Evolutionary conservation across 225 moss, liverwort and hornwort species (phyloP), one percentile per base, ranked within the genome.

Genomic region (Pseudisothecium myosuroides): DNA sequence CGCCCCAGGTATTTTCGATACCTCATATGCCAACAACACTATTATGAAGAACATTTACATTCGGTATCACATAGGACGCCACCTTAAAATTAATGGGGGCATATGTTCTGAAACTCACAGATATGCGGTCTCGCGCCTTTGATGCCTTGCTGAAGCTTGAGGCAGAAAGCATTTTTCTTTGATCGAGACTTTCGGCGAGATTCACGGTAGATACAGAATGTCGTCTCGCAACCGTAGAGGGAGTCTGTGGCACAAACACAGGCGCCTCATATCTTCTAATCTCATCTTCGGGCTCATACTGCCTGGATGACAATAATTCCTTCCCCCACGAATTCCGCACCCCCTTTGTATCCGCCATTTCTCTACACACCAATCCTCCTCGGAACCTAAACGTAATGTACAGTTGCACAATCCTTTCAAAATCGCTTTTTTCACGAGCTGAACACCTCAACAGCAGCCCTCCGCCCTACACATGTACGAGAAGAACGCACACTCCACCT

Each of bases 271-370:
- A 86, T 80, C 86, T 91, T 41, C 63, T 88, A 22, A 37, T 76
- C 64, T 85, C 91, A 37, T 89, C 86, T 13, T 91, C 89, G 11
- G 76, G 59, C 63, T 94, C 92, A 36, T 60, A 87, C 68, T 88
- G 91, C 63, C 83, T 88, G 26, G 85, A 88, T 41, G 84, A 76
- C 63, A 88, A 84, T 50, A 94, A 64, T 14, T 89, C 92, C 59
- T 88, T 86, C 52, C 91, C 84, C 93, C 92, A 91, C 8, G 82
- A 92, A 86, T 86, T 92, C 71, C 93, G 91, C 67, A 84, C 88
- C 87, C 92, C 90, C 60, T 83, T 88, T 36, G 83, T 50, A 54
- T 91, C 92, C 64, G 62, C 88, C 92, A 92, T 92, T 54, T 87
- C 65, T 50, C 45, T 69, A 32, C 28, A 41, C 63, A 22, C 72